Percentiles rank a stretch among this genome's conserved stretches.
Evolutionary conservation across 2,329 filamentous ascomycete genomes (phyloP).

Genomic region (Diplodia intermedia): DNA sequence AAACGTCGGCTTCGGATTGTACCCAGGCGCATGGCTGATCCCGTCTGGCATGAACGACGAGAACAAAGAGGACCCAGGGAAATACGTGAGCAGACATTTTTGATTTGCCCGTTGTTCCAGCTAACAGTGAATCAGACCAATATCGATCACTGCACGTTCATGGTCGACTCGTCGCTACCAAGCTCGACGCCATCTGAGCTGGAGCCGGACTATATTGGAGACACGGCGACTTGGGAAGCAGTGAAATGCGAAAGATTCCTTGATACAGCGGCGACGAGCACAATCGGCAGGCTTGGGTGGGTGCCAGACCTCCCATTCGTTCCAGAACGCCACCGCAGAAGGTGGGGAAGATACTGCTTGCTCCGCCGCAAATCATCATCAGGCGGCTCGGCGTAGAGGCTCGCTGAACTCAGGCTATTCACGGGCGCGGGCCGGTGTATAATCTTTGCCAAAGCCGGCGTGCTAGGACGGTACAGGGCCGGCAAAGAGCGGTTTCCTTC

Average conservation of each 20-base stretch:
- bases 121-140: constrained; percentile 61
- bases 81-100: constrained; percentile 70
- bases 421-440: not conserved
- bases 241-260: constrained; percentile 80
- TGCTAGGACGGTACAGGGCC: not conserved
- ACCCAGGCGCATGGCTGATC: constrained; percentile 82
- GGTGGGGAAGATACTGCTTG: constrained; percentile 90
- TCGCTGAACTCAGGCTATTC: not conserved
- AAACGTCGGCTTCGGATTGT: constrained; percentile 71
- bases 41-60: constrained; percentile 89
- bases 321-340: constrained; percentile 72
- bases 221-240: constrained; percentile 77
- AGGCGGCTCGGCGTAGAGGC: constrained; percentile 16
- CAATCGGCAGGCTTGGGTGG: constrained; percentile 81
- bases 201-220: constrained; percentile 81
- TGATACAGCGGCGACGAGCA: constrained; percentile 75
- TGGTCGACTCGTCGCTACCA: constrained; percentile 87
- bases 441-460: constrained; percentile 18
- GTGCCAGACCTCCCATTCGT: constrained; percentile 74
- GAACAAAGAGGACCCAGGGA: constrained; percentile 84
- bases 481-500: too few species aligned
- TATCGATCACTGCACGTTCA: constrained; percentile 75
- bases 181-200: constrained; percentile 64
- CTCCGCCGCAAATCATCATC: constrained; percentile 60
- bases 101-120: not conserved